phyloP scores from a whole-genome alignment of 179 eudicot species.

The Beta macrorhiza region DNA sequence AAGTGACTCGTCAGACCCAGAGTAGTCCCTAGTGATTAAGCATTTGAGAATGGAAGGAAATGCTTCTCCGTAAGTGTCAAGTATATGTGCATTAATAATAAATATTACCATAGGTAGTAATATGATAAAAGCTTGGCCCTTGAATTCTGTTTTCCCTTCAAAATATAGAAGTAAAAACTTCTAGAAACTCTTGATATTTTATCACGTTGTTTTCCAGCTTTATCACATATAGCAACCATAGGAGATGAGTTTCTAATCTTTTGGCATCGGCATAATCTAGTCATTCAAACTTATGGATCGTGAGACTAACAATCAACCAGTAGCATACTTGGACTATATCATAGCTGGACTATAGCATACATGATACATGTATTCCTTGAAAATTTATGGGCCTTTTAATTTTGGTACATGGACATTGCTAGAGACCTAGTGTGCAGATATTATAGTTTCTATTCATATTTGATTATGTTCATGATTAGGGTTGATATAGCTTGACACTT shows the following conservation, averaged over 20 bases:
- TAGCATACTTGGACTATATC: background rate
- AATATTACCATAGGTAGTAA: background rate
- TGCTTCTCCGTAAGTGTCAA: background rate
- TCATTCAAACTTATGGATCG: too few relatives aligned
- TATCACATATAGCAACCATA: background rate
- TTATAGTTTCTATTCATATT: background rate
- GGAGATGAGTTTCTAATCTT: too few relatives aligned
- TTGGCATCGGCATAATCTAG: too few relatives aligned
- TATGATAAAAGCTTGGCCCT: background rate
- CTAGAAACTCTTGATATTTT: background rate
- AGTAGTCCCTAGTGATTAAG: background rate
- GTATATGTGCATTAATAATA: background rate
- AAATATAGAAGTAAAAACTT: background rate
- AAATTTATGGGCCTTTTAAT: too few relatives aligned
- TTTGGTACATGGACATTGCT: too few relatives aligned
- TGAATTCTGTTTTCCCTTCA: background rate
- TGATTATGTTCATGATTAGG: background rate
- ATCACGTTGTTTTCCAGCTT: background rate
- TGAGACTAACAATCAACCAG: too few relatives aligned
- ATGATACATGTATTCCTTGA: too few relatives aligned
- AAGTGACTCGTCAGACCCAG: background rate
- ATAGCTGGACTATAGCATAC: background rate
- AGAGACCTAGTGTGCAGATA: background rate
- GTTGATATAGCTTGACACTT: too few relatives aligned
- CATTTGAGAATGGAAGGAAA: background rate